Percentiles rank a stretch among this genome's conserved stretches.
These are phyloP conservation scores for Aspergillus bertholletiae DNA, from an alignment of 495 filamentous ascomycete species.

Conservation along the genomic window DNA sequence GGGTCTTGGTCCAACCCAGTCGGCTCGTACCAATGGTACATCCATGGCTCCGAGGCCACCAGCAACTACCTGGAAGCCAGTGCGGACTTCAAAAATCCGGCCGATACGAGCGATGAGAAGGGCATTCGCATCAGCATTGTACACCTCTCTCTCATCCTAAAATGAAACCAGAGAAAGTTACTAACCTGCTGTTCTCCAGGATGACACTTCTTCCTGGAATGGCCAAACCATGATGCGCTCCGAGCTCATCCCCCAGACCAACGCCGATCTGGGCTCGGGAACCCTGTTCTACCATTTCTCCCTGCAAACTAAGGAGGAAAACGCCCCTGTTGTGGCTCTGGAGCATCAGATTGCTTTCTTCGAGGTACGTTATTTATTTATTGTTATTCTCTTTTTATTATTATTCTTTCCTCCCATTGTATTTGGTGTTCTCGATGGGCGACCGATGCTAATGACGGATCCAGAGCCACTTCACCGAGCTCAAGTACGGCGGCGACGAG, in stretches of 20 bases:
- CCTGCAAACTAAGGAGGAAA: constrained; percentile 54
- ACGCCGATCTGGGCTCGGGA: constrained; percentile 55
- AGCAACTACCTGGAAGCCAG: constrained; percentile 56
- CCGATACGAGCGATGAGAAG: constrained; percentile 55
- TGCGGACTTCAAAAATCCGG: constrained; percentile 61
- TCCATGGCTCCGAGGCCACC: constrained; percentile 55
- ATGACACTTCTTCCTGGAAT: constrained; percentile 59
- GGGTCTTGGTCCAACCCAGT: constrained; percentile 67
- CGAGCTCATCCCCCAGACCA: constrained; percentile 69
- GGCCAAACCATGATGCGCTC: constrained; percentile 57
- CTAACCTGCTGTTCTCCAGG: no score
- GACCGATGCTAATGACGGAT: no score
- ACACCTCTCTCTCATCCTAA: no score
- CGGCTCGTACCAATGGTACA: constrained; percentile 71
- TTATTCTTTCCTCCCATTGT: not conserved
- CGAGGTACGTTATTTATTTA: constrained; percentile 18
- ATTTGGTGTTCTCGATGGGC: not conserved
- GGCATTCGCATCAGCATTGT: constrained; percentile 69
- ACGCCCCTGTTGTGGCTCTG: constrained; percentile 55
- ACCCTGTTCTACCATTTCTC: constrained; percentile 70
- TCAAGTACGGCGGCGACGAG: constrained; percentile 65
- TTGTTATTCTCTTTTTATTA: not conserved
- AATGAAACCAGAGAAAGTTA: no score
- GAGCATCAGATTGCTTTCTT: constrained; percentile 79
- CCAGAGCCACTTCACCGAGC: constrained; percentile 73